Evolutionary conservation across 768 basidiomycete species (phyloP).

Genomic region (Sistotremastrum niveocremeum): DNA sequence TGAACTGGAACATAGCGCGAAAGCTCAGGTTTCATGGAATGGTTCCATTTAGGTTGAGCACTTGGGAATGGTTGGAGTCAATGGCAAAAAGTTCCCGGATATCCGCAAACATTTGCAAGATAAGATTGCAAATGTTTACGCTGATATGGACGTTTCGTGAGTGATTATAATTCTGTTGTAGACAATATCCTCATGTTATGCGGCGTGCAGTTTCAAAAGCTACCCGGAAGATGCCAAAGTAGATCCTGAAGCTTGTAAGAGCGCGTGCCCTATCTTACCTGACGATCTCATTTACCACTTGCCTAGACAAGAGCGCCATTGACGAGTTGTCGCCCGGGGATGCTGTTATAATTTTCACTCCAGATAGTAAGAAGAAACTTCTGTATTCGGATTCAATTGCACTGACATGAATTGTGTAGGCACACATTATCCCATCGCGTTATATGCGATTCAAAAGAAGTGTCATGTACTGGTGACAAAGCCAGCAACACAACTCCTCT

Average conservation of each 20-base stretch:
- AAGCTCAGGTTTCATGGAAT: not conserved
- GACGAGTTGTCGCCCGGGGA: conserved; percentile 66
- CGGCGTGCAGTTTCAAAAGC: conserved; percentile 47
- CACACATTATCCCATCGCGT: conserved; percentile 76
- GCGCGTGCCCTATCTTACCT: no score
- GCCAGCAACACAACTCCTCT: conserved; percentile 77
- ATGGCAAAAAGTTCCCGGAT: conserved; percentile 76
- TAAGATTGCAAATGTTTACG: conserved; percentile 77
- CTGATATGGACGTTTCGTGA: conserved; percentile 74
- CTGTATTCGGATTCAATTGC: not conserved
- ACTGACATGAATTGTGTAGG: conserved; percentile 21
- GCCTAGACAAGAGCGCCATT: conserved; percentile 69
- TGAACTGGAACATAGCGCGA: not conserved
- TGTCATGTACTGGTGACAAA: conserved; percentile 89
- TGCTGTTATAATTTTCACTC: conserved; percentile 89
- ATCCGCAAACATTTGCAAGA: conserved; percentile 69
- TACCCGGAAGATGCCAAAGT: conserved; percentile 59
- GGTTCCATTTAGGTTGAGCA: conserved; percentile 39
- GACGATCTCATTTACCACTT: not conserved
- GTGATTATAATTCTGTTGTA: conserved; percentile 12
- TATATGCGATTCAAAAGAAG: conserved; percentile 74
- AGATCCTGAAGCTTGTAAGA: conserved; percentile 74
- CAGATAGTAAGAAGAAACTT: conserved; percentile 48
- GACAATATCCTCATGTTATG: not conserved
- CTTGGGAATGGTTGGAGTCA: conserved; percentile 82